Conservation (phyloP, 75 land plant genomes). For the Azolla pinnata region DNA sequence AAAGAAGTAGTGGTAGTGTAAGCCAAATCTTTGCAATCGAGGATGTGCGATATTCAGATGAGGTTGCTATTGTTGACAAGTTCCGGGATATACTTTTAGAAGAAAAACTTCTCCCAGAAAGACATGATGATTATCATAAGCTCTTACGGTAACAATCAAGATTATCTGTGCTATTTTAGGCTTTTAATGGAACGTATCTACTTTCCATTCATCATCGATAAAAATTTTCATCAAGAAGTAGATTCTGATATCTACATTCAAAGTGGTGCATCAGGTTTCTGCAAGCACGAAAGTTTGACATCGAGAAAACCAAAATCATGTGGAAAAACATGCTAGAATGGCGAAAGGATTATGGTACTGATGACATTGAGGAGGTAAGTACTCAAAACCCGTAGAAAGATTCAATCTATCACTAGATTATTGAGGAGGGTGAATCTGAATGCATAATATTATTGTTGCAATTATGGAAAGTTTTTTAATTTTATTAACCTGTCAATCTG, state of each 20-base stretch:
- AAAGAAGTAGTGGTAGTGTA: background rate
- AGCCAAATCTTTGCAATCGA: conserved; percentile 6
- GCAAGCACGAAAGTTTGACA: conserved; percentile 36
- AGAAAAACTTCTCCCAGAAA: conserved; percentile 28
- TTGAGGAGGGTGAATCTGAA: too few species aligned
- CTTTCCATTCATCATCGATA: too few species aligned
- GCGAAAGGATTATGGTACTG: conserved; percentile 30
- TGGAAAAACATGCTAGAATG: conserved; percentile 35
- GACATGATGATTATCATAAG: conserved; percentile 44
- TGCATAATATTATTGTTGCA: too few species aligned
- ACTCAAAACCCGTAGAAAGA: background rate
- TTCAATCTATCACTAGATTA: background rate
- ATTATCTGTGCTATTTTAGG: background rate
- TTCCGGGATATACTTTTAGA: conserved; percentile 31
- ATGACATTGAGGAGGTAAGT: conserved; percentile 28
- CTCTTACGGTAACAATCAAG: conserved; percentile 24
- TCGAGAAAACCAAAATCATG: conserved; percentile 28
- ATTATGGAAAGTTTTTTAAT: too few species aligned
- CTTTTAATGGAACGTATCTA: too few species aligned
- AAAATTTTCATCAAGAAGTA: too few species aligned
- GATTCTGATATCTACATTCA: too few species aligned
- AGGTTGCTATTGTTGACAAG: conserved; percentile 25
- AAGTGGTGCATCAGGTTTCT: conserved; percentile 47
- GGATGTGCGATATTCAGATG: conserved; percentile 35
- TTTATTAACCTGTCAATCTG: too few species aligned